A percentile compares a stretch with the other conserved stretches of the same genome.
phyloP scores from a whole-genome alignment of 225 moss, liverwort and hornwort species.

The Climacium dendroides region DNA sequence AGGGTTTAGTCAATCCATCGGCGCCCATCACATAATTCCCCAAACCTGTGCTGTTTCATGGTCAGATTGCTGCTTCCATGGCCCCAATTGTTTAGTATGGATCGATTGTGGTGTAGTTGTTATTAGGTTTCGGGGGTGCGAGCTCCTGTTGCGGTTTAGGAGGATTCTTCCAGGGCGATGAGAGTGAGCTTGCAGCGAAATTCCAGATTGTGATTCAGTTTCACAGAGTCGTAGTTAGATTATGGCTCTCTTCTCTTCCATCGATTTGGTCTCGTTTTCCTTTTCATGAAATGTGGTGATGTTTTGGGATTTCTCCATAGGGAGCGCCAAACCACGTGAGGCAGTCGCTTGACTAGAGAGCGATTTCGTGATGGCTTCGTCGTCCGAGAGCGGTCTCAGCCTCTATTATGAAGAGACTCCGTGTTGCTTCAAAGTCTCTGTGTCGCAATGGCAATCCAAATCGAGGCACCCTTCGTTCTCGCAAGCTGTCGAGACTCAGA shows the following conservation, averaged over 20 bases:
- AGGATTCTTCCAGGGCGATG: neutral
- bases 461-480: slow-evolving; percentile 4
- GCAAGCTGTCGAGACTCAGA: neutral
- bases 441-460: neutral
- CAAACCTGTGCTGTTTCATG: neutral
- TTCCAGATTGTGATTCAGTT: neutral
- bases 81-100: neutral
- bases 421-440: neutral
- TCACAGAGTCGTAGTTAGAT: neutral
- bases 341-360: neutral
- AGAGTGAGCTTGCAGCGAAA: neutral
- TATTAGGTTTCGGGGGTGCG: neutral
- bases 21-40: neutral
- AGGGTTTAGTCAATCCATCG: neutral
- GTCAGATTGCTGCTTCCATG: neutral
- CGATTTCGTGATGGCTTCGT: neutral
- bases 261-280: neutral
- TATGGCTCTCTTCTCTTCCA: neutral
- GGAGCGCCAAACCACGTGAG: neutral
- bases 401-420: slow-evolving; percentile 13
- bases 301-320: neutral
- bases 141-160: neutral
- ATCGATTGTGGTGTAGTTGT: neutral
- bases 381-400: neutral
- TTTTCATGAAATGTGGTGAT: neutral